These are phyloP conservation scores for Myxozyma vanderwaltii DNA, from an alignment of 805 yeast species.

Conservation along the genomic window DNA sequence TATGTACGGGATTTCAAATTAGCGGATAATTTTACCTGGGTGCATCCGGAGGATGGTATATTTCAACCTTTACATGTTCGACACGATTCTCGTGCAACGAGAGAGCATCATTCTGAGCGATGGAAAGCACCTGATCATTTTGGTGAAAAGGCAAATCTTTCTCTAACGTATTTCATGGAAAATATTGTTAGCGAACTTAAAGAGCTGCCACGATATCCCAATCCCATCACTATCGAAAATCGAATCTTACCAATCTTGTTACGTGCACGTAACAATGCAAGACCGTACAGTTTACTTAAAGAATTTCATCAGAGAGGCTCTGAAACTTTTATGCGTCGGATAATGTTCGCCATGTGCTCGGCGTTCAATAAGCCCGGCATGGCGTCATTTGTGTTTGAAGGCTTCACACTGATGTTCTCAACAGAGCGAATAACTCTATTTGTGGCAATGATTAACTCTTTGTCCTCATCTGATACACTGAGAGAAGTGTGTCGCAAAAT, in stretches of 20 bases:
- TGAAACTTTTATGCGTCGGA: neutral
- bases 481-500: conserved; percentile 11
- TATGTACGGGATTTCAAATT: neutral
- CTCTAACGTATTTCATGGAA: conserved; percentile 14
- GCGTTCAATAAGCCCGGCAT: conserved; percentile 2
- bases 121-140: neutral
- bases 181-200: conserved; percentile 6
- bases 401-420: conserved; percentile 1
- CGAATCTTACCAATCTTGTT: conserved; percentile 20
- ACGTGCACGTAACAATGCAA: conserved; percentile 19
- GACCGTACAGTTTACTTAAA: conserved; percentile 15
- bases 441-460: neutral
- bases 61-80: neutral
- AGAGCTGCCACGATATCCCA: neutral
- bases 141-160: conserved; percentile 8
- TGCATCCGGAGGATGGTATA: conserved; percentile 5
- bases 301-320: conserved; percentile 3
- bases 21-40: conserved; percentile 4
- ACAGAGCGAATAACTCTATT: neutral
- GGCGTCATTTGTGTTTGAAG: conserved; percentile 7
- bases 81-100: neutral
- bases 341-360: conserved; percentile 4
- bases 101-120: neutral
- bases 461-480: neutral
- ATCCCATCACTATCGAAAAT: neutral